A percentile compares a stretch with the other conserved stretches of the same genome.
These are phyloP conservation scores for Botrytis elliptica DNA, from an alignment of 2,329 filamentous ascomycete genomes.

Conservation along the genomic window DNA sequence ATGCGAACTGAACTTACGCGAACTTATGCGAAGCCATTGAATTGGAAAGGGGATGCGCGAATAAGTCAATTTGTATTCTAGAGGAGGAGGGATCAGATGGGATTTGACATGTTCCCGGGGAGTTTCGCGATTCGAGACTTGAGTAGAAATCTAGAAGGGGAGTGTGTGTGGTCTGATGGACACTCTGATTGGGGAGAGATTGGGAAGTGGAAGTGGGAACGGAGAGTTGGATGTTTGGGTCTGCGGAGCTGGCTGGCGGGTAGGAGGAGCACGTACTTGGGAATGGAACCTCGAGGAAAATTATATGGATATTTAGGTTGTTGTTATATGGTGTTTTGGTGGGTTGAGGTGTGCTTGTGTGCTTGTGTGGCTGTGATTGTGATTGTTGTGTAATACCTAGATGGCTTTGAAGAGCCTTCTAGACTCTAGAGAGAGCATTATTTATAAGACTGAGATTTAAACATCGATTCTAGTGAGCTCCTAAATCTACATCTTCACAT, in stretches of 20 bases:
- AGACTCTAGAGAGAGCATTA: background rate
- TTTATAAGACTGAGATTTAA: background rate
- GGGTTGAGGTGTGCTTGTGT: background rate
- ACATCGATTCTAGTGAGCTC: background rate
- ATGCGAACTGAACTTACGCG: background rate
- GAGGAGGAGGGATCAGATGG: background rate
- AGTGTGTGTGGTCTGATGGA: background rate
- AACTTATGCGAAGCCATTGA: background rate
- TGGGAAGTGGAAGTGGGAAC: background rate
- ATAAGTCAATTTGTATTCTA: background rate
- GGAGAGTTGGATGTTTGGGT: background rate
- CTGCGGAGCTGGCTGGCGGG: background rate
- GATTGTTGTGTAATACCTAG: background rate
- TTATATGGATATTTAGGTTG: background rate
- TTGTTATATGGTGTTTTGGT: background rate
- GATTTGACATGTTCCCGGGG: background rate
- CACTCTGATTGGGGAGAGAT: background rate
- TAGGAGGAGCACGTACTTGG: background rate
- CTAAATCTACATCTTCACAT: background rate
- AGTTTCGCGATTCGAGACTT: background rate
- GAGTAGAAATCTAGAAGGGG: too few relatives aligned
- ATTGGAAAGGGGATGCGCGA: background rate
- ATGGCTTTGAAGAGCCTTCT: background rate
- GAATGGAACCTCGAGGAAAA: background rate
- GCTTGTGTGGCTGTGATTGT: background rate